These are phyloP conservation scores for Talaromyces trachyspermus DNA, from an alignment of 495 filamentous ascomycete genomes.

Conservation along the genomic window DNA sequence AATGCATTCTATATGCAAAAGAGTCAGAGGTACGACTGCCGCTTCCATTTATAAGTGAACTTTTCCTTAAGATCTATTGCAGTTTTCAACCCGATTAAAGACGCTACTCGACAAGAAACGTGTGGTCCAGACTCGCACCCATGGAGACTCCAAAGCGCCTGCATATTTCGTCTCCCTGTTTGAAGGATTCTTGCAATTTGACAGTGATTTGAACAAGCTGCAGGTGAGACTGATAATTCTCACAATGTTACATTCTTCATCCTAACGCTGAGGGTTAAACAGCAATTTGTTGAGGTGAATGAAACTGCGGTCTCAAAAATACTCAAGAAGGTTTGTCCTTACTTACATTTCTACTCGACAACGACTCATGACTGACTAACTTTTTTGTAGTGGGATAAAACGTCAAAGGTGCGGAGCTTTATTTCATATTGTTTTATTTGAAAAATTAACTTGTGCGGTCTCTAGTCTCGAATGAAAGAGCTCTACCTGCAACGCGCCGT, in stretches of 20 bases:
- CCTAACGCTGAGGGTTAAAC: constrained; percentile 8
- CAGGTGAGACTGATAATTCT: constrained; percentile 41
- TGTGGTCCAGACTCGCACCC: constrained; percentile 68
- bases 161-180: constrained; percentile 88
- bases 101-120: constrained; percentile 92
- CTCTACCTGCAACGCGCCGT: constrained; percentile 92
- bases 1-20: constrained; percentile 97
- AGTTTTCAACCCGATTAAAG: constrained; percentile 89
- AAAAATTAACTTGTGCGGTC: constrained; percentile 12
- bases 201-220: constrained; percentile 90
- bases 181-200: constrained; percentile 95
- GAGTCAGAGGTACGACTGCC: constrained; percentile 74
- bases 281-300: constrained; percentile 96
- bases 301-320: constrained; percentile 97
- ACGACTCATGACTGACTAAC: constrained; percentile 17
- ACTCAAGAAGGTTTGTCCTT: constrained; percentile 70
- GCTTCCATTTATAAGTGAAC: constrained; percentile 3
- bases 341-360: constrained; percentile 1
- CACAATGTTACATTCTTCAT: background rate
- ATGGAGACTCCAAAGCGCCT: constrained; percentile 70
- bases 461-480: constrained; percentile 88
- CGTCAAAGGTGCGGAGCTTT: constrained; percentile 64
- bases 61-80: constrained; percentile 7
- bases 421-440: background rate
- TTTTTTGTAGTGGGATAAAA: constrained; percentile 80